phyloP scores from a whole-genome alignment of 2,329 filamentous ascomycete genomes.

The Ophiostoma australiae region DNA sequence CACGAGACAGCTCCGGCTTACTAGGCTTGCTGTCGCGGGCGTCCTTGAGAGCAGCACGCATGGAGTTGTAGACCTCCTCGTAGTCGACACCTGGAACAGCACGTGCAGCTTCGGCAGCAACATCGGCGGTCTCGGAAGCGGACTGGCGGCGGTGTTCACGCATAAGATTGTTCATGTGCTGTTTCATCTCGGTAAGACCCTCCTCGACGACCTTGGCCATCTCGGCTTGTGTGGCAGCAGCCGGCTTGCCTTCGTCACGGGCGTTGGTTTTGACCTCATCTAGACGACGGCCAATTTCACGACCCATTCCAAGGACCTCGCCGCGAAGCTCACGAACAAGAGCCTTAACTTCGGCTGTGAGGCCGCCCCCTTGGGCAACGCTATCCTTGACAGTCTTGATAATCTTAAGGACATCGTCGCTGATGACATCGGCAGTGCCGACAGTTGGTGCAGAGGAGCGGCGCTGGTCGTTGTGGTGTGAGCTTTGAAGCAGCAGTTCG shows the following conservation, averaged over 20 bases:
- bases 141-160: conserved; percentile 69
- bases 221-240: conserved; percentile 59
- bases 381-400: conserved; percentile 88
- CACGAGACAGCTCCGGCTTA: conserved; percentile 58
- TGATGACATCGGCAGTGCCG: conserved; percentile 54
- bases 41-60: conserved; percentile 69
- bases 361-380: conserved; percentile 77
- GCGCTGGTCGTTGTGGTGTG: conserved; percentile 37
- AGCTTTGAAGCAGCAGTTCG: conserved; percentile 41
- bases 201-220: conserved; percentile 73
- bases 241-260: conserved; percentile 44
- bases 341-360: conserved; percentile 88
- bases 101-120: conserved; percentile 47
- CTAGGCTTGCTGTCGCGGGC: conserved; percentile 47
- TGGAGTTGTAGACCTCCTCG: conserved; percentile 78
- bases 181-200: conserved; percentile 73
- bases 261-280: conserved; percentile 63
- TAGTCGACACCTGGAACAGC: conserved; percentile 60
- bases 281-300: conserved; percentile 82
- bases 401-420: conserved; percentile 75
- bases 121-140: conserved; percentile 44
- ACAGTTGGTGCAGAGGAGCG: conserved; percentile 44
- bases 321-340: conserved; percentile 84
- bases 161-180: conserved; percentile 76
- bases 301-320: conserved; percentile 90